Evolutionary conservation across 1,284 basidiomycete species (phyloP).

Genomic region (Trichosporon sp.): DNA sequence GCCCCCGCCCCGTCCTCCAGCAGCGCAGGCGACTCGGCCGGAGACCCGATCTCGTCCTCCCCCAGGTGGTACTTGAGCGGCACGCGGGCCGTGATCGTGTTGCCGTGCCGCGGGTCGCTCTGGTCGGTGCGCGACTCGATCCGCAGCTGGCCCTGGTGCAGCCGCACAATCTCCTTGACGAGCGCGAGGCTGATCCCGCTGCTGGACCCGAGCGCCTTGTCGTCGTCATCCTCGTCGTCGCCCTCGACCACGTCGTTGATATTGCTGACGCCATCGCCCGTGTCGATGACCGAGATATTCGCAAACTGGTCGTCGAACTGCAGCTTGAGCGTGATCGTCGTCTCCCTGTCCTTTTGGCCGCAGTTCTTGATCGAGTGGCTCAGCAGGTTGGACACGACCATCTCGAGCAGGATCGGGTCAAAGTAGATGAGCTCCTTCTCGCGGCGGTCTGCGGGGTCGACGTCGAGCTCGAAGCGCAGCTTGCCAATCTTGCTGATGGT

Average conservation of each 20-base stretch:
- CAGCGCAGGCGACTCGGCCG: neutral
- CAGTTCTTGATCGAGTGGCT: conserved; percentile 49
- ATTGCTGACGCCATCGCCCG: conserved; percentile 48
- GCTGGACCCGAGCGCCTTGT: conserved; percentile 10
- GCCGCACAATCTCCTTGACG: conserved; percentile 46
- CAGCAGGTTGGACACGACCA: conserved; percentile 44
- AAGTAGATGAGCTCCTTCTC: conserved; percentile 37
- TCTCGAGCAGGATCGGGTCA: conserved; percentile 49
- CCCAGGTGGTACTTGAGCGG: conserved; percentile 8
- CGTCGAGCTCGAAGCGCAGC: neutral
- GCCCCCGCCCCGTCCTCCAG: neutral
- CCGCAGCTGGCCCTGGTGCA: conserved; percentile 49
- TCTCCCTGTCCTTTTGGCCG: conserved; percentile 34
- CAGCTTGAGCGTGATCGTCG: conserved; percentile 36
- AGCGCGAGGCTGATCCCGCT: conserved; percentile 24
- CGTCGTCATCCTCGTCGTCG: conserved; percentile 28
- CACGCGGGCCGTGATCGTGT: conserved; percentile 22
- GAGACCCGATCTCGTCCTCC: neutral
- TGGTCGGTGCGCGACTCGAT: conserved; percentile 22
- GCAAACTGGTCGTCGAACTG: conserved; percentile 27
- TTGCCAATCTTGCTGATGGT: conserved; percentile 36
- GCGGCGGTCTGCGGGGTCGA: conserved; percentile 6
- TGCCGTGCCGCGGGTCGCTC: neutral
- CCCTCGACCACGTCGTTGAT: conserved; percentile 32
- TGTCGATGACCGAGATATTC: conserved; percentile 44